Evolutionary conservation across 2,329 filamentous ascomycete genomes (phyloP).

Genomic region (Emmonsiellopsis sp.): DNA sequence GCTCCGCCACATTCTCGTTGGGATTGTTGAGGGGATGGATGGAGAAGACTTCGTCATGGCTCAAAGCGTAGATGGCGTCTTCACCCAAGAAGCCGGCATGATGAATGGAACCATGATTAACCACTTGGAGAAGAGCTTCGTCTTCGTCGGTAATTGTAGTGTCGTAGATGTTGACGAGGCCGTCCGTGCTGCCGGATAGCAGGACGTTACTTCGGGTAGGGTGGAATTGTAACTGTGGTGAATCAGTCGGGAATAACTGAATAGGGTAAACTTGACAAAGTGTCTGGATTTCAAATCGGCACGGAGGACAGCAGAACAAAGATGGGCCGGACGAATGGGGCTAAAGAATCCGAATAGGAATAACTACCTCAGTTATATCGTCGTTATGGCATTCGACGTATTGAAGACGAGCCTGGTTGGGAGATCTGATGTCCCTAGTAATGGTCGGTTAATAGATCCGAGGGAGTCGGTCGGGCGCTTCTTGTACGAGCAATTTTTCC

Average conservation of each 20-base stretch:
- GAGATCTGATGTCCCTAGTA: conserved; percentile 36
- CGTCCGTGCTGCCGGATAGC: conserved; percentile 54
- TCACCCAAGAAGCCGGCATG: conserved; percentile 51
- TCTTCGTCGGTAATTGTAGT: conserved; percentile 50
- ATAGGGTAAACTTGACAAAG: background rate
- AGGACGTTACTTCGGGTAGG: conserved; percentile 44
- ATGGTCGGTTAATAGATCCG: conserved; percentile 19
- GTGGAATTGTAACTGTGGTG: conserved; percentile 41
- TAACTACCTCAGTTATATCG: conserved; percentile 48
- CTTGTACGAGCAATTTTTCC: background rate
- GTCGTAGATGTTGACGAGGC: conserved; percentile 55
- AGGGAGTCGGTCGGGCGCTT: background rate
- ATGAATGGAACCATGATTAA: conserved; percentile 55
- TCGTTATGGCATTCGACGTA: conserved; percentile 45
- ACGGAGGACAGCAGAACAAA: background rate
- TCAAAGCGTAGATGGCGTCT: conserved; percentile 48
- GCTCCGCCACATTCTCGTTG: conserved; percentile 38
- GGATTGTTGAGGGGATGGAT: conserved; percentile 47
- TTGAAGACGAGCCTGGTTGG: conserved; percentile 26
- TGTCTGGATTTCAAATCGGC: no score
- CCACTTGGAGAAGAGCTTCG: conserved; percentile 52
- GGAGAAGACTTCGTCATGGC: conserved; percentile 53
- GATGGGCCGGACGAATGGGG: background rate
- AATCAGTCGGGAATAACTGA: conserved; percentile 1
- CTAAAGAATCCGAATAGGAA: background rate